phyloP scores from a whole-genome alignment of 2,329 filamentous ascomycete species.

The Claviceps purpurea region DNA sequence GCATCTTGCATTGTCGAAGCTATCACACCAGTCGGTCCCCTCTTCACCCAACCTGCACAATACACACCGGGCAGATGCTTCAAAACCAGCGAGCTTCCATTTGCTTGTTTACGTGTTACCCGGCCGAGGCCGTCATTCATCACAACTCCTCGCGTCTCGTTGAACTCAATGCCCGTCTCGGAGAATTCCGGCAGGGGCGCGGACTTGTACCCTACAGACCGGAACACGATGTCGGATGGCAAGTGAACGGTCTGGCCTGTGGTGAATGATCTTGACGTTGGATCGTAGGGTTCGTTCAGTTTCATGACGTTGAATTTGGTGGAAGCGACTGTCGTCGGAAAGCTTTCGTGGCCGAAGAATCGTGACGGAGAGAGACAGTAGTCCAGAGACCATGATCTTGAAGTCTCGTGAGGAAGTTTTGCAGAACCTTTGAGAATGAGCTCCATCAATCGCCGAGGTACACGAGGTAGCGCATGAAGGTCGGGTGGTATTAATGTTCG shows the following conservation, averaged over 20 bases:
- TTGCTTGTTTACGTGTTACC: conserved; percentile 29
- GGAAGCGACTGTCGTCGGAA: conserved; percentile 40
- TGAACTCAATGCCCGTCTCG: conserved; percentile 65
- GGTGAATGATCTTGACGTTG: conserved; percentile 31
- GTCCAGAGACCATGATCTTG: conserved; percentile 70
- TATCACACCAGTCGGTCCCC: conserved; percentile 88
- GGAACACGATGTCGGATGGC: conserved; percentile 63
- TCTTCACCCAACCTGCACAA: conserved; percentile 92
- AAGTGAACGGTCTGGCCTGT: conserved; percentile 40
- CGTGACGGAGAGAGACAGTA: conserved; percentile 69
- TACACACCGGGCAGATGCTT: conserved; percentile 58
- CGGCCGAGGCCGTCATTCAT: conserved; percentile 72
- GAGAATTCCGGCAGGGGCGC: conserved; percentile 61
- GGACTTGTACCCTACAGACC: conserved; percentile 91
- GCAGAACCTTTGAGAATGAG: conserved; percentile 64
- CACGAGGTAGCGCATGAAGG: conserved; percentile 56
- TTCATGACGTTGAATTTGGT: conserved; percentile 54
- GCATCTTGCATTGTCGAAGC: conserved; percentile 93
- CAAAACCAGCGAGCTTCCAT: conserved; percentile 18
- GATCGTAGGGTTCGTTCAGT: conserved; percentile 42
- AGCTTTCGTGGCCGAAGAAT: conserved; percentile 41
- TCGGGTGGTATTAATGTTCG: conserved; percentile 52
- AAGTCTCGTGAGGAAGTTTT: conserved; percentile 29
- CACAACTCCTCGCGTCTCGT: conserved; percentile 60
- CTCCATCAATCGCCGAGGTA: conserved; percentile 65